These are phyloP conservation scores for Boletus speciosus DNA, from an alignment of 768 basidiomycete species.

Conservation along the genomic window DNA sequence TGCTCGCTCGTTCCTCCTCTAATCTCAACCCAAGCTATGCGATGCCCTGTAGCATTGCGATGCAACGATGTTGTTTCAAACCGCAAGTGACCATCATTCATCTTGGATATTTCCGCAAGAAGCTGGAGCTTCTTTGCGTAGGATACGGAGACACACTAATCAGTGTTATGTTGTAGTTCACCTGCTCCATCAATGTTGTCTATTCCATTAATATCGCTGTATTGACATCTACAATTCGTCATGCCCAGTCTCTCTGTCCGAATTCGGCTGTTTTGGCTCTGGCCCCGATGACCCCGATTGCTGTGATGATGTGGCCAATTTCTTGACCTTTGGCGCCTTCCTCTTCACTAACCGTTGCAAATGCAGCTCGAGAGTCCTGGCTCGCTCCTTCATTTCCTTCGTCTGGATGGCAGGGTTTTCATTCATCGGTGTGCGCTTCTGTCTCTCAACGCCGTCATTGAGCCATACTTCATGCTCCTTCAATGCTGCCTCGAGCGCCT, in stretches of 20 bases:
- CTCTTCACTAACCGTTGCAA: constrained; percentile 65
- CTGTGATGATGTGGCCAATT: constrained; percentile 30
- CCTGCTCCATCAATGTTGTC: neutral
- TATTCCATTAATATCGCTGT: constrained; percentile 10
- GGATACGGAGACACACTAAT: neutral
- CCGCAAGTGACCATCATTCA: neutral
- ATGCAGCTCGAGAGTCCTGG: constrained; percentile 74
- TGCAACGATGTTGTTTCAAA: neutral
- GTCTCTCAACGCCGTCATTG: constrained; percentile 74
- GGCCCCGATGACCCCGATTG: constrained; percentile 12
- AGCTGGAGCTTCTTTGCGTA: neutral
- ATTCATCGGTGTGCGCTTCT: constrained; percentile 67
- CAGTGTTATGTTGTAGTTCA: neutral
- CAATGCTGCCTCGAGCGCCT: constrained; percentile 69
- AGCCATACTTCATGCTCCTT: constrained; percentile 85
- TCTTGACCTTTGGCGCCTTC: constrained; percentile 63
- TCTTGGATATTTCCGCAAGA: neutral
- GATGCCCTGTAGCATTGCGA: neutral
- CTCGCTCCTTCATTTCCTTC: constrained; percentile 79
- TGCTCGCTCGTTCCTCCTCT: neutral
- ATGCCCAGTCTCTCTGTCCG: constrained; percentile 23
- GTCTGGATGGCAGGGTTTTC: constrained; percentile 87
- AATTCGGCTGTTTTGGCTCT: constrained; percentile 15
- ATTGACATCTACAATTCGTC: constrained; percentile 28
- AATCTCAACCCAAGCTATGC: neutral